phyloP scores from a whole-genome alignment of 2,329 filamentous ascomycete genomes.

The Lecanoromycetidae sp. region DNA sequence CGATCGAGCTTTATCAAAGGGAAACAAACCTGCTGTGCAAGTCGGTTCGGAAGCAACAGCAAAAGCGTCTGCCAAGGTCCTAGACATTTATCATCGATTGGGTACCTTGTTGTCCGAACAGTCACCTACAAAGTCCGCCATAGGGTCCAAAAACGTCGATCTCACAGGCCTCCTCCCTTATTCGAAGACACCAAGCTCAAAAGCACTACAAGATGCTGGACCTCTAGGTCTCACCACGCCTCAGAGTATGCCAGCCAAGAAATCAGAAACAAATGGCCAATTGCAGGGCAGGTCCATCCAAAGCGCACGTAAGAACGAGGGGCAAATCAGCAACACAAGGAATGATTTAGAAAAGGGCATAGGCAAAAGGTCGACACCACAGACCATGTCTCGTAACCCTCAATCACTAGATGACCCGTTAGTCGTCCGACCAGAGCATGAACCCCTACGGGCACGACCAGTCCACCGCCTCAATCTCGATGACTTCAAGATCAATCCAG shows the following conservation, averaged over 20 bases:
- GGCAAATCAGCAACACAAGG: too few relatives aligned
- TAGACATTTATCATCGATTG: slow-evolving; percentile 8
- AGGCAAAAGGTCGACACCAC: background rate
- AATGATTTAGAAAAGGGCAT: too few relatives aligned
- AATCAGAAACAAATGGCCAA: too few relatives aligned
- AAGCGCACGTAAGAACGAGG: too few relatives aligned
- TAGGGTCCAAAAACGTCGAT: too few relatives aligned
- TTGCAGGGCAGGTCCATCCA: too few relatives aligned
- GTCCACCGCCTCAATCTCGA: slow-evolving; percentile 47
- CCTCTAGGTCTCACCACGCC: background rate
- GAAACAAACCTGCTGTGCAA: background rate
- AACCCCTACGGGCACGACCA: slow-evolving; percentile 46
- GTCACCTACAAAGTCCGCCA: slow-evolving; percentile 3
- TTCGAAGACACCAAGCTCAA: background rate
- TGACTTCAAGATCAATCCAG: slow-evolving; percentile 75
- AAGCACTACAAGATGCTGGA: background rate
- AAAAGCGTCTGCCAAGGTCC: slow-evolving; percentile 3
- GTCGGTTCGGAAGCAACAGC: background rate
- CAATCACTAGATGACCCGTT: background rate
- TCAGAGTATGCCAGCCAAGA: slow-evolving; percentile 1
- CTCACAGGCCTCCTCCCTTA: too few relatives aligned
- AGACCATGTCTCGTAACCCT: background rate
- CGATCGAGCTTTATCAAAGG: background rate
- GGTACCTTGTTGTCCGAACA: slow-evolving; percentile 8
- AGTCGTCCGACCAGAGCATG: slow-evolving; percentile 22